Evolutionary conservation across 495 filamentous ascomycete genomes (phyloP), one percentile per base, ranked within the genome.

Genomic region (Lasiosphaeria ovina): DNA sequence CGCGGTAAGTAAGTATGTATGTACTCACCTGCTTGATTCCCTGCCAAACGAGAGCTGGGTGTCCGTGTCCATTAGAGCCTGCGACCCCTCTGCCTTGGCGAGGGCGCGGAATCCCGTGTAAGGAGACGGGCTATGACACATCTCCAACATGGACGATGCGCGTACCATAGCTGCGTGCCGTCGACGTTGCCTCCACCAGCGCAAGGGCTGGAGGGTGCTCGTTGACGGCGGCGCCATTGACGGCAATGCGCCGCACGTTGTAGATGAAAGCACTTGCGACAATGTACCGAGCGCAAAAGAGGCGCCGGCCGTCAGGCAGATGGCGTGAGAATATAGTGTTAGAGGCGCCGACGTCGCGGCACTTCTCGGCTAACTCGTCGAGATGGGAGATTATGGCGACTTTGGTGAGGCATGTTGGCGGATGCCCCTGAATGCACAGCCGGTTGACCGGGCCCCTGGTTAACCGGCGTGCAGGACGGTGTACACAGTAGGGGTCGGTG

Each of bases 321-420:
- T 73, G 70, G 36, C 81, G 77, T 36, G 85, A 65, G 77, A 87
- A 92, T 52, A 92, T 79, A 8, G 88, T 92, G 77, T 92, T 91
- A 73, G 83, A 83, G 58, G 88, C 87, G 53, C 88, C 87, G 12
- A 90, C 85, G 51, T 83, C 84, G 12, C 79, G 79, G 54, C 79
- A 87, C 69, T 89, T 86, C 34, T 84, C 80, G 11, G 87, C 89
- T 33, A 90, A 72, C 36, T 83, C 80, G 70, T 92, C 87, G 6
- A 91, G 80, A 62, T 88, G 75, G 3, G 81, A 77, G 69, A 90
- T 82, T 67, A 91, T 88, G 57, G 79, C 76, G 50, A 91, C 79
- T 73, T 92, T 92, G 74, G 2, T 85, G 80, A 0, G 88, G 88
- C 88, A 91, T 92, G 50, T 87, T 92, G 49, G 90, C 83, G 31